Percentiles rank a stretch among this genome's conserved stretches.
Conservation (phyloP, 805 yeast species). For the Monosporozyma aerobia region DNA sequence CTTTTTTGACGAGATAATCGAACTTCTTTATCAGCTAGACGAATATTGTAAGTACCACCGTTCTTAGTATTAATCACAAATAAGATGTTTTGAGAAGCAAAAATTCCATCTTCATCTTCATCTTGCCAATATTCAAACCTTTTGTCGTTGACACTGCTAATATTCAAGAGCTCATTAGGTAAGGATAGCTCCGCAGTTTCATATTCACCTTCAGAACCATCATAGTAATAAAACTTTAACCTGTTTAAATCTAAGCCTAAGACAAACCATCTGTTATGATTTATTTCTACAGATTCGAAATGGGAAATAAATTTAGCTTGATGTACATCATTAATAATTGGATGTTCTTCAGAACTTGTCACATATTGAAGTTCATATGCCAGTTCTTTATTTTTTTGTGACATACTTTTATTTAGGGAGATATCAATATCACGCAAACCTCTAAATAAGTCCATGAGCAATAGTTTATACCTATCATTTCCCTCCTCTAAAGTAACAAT, state of each 20-base stretch:
- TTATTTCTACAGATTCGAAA: background rate
- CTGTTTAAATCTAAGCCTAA: constrained; percentile 3
- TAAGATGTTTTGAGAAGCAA: background rate
- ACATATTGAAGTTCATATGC: constrained; percentile 1
- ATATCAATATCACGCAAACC: constrained; percentile 13
- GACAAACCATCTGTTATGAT: constrained; percentile 4
- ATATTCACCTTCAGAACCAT: constrained; percentile 1
- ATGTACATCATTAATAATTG: background rate
- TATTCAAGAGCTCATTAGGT: constrained; percentile 8
- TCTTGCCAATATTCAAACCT: background rate
- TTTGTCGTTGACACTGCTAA: background rate
- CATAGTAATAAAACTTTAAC: constrained; percentile 3
- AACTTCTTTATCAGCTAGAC: background rate
- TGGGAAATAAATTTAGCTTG: constrained; percentile 2
- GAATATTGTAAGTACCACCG: constrained; percentile 4
- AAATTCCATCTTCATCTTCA: background rate
- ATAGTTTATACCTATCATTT: background rate
- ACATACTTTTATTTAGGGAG: background rate
- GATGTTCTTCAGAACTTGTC: background rate
- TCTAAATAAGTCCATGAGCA: constrained; percentile 8
- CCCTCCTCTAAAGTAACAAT: background rate
- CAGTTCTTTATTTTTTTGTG: background rate
- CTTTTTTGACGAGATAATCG: background rate
- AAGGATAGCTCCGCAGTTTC: constrained; percentile 6
- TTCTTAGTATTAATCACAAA: constrained; percentile 3